These are phyloP conservation scores for Fusarium sp. DNA, from an alignment of 2,329 filamentous ascomycete species.

Conservation along the genomic window DNA sequence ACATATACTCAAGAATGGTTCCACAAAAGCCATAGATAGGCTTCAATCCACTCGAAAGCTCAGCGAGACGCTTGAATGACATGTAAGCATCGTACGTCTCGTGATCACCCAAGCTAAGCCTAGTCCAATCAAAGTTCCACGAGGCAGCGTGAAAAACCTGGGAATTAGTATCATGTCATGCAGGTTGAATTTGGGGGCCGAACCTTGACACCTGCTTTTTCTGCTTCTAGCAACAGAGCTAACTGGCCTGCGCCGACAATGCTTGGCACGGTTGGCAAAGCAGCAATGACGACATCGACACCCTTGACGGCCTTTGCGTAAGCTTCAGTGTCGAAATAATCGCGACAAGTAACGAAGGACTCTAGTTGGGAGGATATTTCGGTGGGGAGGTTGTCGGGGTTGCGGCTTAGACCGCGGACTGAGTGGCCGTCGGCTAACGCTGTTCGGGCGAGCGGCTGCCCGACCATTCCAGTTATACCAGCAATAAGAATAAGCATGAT, in stretches of 20 bases:
- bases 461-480: constrained; percentile 15
- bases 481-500: constrained; percentile 8
- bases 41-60: not conserved
- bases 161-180: not conserved
- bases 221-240: not conserved
- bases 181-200: not conserved
- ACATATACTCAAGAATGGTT: not conserved
- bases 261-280: not conserved
- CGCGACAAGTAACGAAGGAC: not conserved
- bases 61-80: constrained; percentile 13
- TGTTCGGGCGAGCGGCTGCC: not conserved
- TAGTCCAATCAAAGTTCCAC: constrained; percentile 19
- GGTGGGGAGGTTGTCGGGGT: not conserved
- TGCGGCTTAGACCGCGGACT: constrained; percentile 5
- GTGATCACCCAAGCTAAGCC: constrained; percentile 2
- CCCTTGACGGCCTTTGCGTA: not conserved
- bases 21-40: not conserved
- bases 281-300: not conserved
- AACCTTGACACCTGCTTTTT: constrained; percentile 17
- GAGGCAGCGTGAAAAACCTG: constrained; percentile 8
- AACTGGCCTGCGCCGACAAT: constrained; percentile 6
- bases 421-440: not conserved
- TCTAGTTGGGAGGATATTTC: not conserved
- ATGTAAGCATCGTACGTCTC: constrained; percentile 16
- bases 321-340: not conserved